Conservation (phyloP, 176 grass and related monocot genomes). For the Calamus simplicifolius region DNA sequence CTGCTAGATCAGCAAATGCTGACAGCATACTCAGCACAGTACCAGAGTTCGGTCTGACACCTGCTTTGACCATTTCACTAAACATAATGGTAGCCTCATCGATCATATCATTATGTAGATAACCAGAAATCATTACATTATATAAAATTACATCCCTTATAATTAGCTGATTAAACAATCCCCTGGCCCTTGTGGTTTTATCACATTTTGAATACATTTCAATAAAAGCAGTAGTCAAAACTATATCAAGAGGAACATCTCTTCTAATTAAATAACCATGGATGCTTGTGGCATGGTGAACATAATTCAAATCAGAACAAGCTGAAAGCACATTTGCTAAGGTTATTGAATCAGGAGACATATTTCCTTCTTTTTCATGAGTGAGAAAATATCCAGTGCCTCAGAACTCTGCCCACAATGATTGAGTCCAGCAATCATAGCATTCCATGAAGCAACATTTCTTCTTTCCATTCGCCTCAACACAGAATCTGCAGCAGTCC, state of each 20-base stretch:
- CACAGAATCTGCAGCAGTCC: slow-evolving; percentile 21
- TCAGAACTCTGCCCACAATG: slow-evolving; percentile 19
- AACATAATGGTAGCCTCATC: slow-evolving; percentile 33
- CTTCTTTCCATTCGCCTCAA: slow-evolving; percentile 22
- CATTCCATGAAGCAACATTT: slow-evolving; percentile 48
- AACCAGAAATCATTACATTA: slow-evolving; percentile 45
- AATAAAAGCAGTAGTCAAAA: slow-evolving; percentile 56
- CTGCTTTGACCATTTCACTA: slow-evolving; percentile 25
- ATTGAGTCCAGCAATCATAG: slow-evolving; percentile 36
- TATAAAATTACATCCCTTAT: slow-evolving; percentile 45
- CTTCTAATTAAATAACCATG: slow-evolving; percentile 55
- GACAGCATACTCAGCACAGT: slow-evolving; percentile 34
- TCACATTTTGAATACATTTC: slow-evolving; percentile 40
- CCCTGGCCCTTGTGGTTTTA: slow-evolving; percentile 24
- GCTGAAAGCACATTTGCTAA: slow-evolving; percentile 52
- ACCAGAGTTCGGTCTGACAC: slow-evolving; percentile 27
- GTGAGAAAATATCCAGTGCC: slow-evolving; percentile 30
- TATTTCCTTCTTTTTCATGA: slow-evolving; percentile 36
- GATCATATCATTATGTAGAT: slow-evolving; percentile 31
- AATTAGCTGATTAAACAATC: slow-evolving; percentile 39
- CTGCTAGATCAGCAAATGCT: slow-evolving; percentile 32
- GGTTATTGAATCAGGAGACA: slow-evolving; percentile 45
- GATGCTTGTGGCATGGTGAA: slow-evolving; percentile 26
- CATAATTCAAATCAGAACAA: slow-evolving; percentile 34
- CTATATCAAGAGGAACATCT: slow-evolving; percentile 36